Evolutionary conservation across 2,329 filamentous ascomycete species (phyloP), one percentile per base, ranked within the genome.

Genomic region (Aspergillus arachidicola): DNA sequence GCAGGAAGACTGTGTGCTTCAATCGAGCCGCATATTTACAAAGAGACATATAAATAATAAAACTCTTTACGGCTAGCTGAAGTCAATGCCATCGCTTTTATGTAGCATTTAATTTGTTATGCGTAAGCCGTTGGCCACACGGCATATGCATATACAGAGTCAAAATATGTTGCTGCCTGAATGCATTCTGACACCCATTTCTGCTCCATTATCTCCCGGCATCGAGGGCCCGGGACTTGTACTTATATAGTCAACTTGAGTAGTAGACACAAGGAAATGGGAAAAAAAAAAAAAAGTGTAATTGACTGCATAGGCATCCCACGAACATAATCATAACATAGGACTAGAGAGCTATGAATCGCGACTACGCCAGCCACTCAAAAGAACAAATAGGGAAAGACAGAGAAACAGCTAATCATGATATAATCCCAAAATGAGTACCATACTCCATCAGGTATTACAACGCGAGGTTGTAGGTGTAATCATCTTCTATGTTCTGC

Each of bases 401-500:
- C 36, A 43, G 12, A 43, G 7, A 28, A 48, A 57, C 43, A 32
- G 32, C 30, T 28, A 62, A 45, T 53, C 46, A 30, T 46, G 34
- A 26, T 43, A 36, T 12, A 53, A 36, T 34, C 10, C 12, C 21
- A 55, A 34, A 7, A 32, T 21, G 3, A 14, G 7, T 21, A 38
- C 36, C 30, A 16, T 19, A 36, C n/a, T 23, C 51, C 30, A 36
- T 36, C 32, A 38, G 34, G 14, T 34, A 36, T 76, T 70, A 91
- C 67, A 91, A 82, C 57, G 87, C 86, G 65, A 91, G 78, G 71
- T 87, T 90, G 76, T 91, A 91, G 34, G 87, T 89, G 75, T 90
- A 91, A 71, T 90, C 88, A 70, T 91, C 88, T 75, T 91, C 89
- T 79, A 91, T 89, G 71, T 90, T 91, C 81, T 91, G 89, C 58